A percentile compares a stretch with the other conserved stretches of the same genome.
phyloP scores from a whole-genome alignment of 768 basidiomycete genomes.

The Lyophyllum atratum region DNA sequence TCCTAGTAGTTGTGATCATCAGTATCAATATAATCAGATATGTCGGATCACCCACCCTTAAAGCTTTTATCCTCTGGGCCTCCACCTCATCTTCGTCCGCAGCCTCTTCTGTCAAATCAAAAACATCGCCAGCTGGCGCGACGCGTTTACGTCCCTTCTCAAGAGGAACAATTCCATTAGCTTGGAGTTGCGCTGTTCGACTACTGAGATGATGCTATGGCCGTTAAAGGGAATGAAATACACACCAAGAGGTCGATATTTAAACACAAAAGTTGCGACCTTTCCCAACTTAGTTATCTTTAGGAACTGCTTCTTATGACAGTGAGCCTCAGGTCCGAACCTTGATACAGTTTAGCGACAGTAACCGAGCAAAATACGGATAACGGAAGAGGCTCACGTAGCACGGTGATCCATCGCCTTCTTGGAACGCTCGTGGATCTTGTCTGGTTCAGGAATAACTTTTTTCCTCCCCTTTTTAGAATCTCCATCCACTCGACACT shows the following conservation, averaged over 20 bases:
- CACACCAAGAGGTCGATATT: conserved; percentile 20
- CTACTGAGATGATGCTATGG: background rate
- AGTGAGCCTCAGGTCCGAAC: conserved; percentile 5
- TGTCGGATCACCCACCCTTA: background rate
- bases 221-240: background rate
- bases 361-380: background rate
- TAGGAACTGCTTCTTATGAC: background rate
- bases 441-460: conserved; percentile 1
- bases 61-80: background rate
- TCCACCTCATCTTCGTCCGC: background rate
- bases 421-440: conserved; percentile 21
- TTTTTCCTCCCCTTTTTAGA: background rate
- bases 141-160: background rate
- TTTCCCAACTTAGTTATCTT: background rate
- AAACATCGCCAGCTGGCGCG: background rate
- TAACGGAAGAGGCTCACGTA: conserved; percentile 9
- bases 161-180: conserved; percentile 13
- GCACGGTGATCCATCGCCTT: conserved; percentile 15
- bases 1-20: background rate
- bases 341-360: background rate
- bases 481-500: background rate
- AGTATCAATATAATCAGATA: background rate
- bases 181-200: conserved; percentile 12
- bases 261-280: conserved; percentile 12
- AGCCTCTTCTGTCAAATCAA: background rate